phyloP scores from a whole-genome alignment of 2,329 filamentous ascomycete species.

The Trichoderma atroviride region DNA sequence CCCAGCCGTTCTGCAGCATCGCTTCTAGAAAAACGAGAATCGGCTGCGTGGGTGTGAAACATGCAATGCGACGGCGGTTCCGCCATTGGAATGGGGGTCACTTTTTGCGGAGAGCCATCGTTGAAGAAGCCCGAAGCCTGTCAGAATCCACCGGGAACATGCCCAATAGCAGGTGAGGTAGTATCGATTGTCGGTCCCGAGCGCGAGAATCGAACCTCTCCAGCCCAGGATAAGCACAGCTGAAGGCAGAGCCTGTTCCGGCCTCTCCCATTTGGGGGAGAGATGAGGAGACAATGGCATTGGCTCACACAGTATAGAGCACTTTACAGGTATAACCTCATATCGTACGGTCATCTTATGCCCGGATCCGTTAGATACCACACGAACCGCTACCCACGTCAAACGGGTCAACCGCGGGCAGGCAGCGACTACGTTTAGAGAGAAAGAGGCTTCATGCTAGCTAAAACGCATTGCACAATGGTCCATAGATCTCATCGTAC shows the following conservation, averaged over 20 bases:
- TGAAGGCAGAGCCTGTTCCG: slow-evolving; percentile 4
- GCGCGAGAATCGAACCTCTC: slow-evolving; percentile 6
- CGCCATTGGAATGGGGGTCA: slow-evolving; percentile 4
- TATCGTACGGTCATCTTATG: background rate
- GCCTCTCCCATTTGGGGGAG: background rate
- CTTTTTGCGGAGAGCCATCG: slow-evolving; percentile 8
- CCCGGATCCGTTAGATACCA: background rate
- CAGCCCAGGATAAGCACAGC: slow-evolving; percentile 8
- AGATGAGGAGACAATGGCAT: background rate
- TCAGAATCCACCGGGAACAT: background rate
- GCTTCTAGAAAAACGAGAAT: slow-evolving; percentile 14
- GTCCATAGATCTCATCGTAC: background rate
- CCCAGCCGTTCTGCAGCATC: background rate
- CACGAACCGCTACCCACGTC: slow-evolving; percentile 5
- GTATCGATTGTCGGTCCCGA: slow-evolving; percentile 5
- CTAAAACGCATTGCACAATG: background rate
- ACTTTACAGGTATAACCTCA: background rate
- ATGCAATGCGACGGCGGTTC: slow-evolving; percentile 15
- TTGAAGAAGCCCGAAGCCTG: slow-evolving; percentile 6
- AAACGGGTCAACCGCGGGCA: background rate
- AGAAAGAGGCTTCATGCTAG: background rate
- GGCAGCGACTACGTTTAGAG: background rate
- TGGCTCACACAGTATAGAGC: background rate
- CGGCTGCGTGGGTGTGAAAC: slow-evolving; percentile 2
- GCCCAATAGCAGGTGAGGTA: background rate